A percentile compares a stretch with the other conserved stretches of the same genome.
phyloP scores from a whole-genome alignment of 2,329 filamentous ascomycete species.

The Magnaporthiopsis rhizophila region DNA sequence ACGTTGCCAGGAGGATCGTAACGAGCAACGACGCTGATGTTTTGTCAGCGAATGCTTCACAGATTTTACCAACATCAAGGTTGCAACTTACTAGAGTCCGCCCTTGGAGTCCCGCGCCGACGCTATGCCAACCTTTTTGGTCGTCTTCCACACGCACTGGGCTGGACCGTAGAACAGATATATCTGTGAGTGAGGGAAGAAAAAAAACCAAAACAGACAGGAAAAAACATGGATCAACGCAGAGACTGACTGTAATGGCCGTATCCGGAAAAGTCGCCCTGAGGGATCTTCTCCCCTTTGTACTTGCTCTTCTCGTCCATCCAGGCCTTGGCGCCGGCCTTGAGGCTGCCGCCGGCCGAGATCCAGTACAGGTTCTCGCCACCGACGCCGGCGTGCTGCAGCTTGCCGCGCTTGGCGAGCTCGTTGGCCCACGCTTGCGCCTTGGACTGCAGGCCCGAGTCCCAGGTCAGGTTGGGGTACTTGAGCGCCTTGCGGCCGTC shows the following conservation, averaged over 20 bases:
- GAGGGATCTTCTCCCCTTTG: background rate
- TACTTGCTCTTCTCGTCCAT: slow-evolving; percentile 3
- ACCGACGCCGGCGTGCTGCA: slow-evolving; percentile 3
- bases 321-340: background rate
- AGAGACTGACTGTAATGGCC: slow-evolving; percentile 11
- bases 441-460: background rate
- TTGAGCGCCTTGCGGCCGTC: background rate
- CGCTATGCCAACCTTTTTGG: slow-evolving; percentile 25
- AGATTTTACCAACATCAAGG: too few relatives aligned
- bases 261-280: slow-evolving; percentile 9
- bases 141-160: slow-evolving; percentile 23
- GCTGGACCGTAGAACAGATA: too few relatives aligned
- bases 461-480: background rate
- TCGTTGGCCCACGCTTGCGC: background rate
- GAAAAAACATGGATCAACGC: too few relatives aligned
- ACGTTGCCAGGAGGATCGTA: slow-evolving; percentile 25
- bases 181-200: too few relatives aligned
- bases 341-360: background rate
- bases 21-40: slow-evolving; percentile 20
- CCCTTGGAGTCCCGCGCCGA: slow-evolving; percentile 19
- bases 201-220: too few relatives aligned
- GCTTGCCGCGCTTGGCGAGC: slow-evolving; percentile 1
- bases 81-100: slow-evolving; percentile 15
- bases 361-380: slow-evolving; percentile 4
- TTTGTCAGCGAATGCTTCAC: background rate